phyloP scores from a whole-genome alignment of 192 early-diverging fungal genomes.

The Fimicolochytrium jonesii region DNA sequence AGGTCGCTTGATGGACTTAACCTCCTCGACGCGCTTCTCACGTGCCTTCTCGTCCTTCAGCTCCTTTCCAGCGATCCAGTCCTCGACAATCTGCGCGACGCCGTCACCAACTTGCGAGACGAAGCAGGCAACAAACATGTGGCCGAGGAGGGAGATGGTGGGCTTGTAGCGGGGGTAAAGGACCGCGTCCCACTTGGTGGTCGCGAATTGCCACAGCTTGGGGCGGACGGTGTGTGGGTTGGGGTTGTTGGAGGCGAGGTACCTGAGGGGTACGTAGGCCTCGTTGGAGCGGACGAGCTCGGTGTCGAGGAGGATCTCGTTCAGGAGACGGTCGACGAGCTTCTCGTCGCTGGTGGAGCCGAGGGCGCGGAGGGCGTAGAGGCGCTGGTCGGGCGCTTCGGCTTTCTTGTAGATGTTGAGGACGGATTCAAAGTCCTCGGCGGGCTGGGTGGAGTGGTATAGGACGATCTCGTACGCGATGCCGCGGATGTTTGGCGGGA shows the following conservation, averaged over 20 bases:
- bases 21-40: conserved; percentile 24
- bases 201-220: conserved; percentile 15
- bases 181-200: conserved; percentile 22
- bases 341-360: conserved; percentile 43
- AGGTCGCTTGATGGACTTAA: conserved; percentile 24
- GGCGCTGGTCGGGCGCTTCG: conserved; percentile 41
- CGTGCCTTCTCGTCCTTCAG: conserved; percentile 15
- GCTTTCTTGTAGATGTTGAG: conserved; percentile 37
- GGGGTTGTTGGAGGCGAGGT: conserved; percentile 12
- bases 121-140: conserved; percentile 3
- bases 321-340: conserved; percentile 56
- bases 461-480: conserved; percentile 73
- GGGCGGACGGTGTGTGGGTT: conserved; percentile 10
- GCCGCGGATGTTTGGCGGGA: conserved; percentile 61
- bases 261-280: background rate
- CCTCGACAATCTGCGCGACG: conserved; percentile 27
- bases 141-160: conserved; percentile 10
- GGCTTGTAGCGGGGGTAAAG: conserved; percentile 11
- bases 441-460: conserved; percentile 19
- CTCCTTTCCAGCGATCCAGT: conserved; percentile 27
- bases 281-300: conserved; percentile 52
- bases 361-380: conserved; percentile 53
- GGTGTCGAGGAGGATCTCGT: conserved; percentile 78
- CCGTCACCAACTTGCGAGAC: conserved; percentile 14
- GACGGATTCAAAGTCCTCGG: conserved; percentile 36